These are phyloP conservation scores for Podochytrium sp. DNA, from an alignment of 192 early-diverging fungal genomes.

Conservation along the genomic window DNA sequence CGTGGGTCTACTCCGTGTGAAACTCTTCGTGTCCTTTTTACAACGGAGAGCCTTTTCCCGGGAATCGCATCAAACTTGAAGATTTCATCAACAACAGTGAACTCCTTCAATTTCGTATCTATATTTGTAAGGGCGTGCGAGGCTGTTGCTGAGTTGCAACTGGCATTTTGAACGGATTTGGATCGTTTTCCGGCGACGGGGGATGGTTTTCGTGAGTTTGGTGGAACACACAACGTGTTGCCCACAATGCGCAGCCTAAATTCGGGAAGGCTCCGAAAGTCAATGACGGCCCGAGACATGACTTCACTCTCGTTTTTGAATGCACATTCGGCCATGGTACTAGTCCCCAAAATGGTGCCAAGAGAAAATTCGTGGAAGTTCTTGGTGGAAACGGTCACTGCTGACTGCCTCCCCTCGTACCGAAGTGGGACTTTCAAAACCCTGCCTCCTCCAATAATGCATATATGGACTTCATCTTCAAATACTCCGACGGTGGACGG, in stretches of 20 bases:
- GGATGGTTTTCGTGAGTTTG: conserved; percentile 20
- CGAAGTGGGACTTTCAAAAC: conserved; percentile 45
- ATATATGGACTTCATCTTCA: conserved; percentile 45
- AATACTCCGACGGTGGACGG: conserved; percentile 35
- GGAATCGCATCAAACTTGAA: conserved; percentile 7
- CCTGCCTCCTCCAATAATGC: conserved; percentile 43
- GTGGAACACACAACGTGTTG: background rate
- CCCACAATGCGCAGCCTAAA: conserved; percentile 32
- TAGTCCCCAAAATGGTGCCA: conserved; percentile 49
- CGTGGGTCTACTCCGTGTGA: too few relatives aligned
- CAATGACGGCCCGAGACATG: conserved; percentile 39
- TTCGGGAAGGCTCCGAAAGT: conserved; percentile 45
- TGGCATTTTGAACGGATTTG: background rate
- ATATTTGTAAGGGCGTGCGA: too few relatives aligned
- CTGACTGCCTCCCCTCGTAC: conserved; percentile 44
- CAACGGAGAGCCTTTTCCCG: background rate
- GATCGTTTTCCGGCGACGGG: conserved; percentile 22
- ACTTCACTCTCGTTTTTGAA: conserved; percentile 41
- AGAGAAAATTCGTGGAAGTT: conserved; percentile 20
- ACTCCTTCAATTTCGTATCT: background rate
- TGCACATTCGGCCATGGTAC: background rate
- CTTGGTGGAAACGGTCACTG: conserved; percentile 22
- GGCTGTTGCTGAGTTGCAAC: too few relatives aligned
- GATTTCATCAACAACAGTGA: conserved; percentile 12
- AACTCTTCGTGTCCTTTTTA: background rate